Conservation (phyloP, 768 basidiomycete species). For the Trametes coccinea region DNA sequence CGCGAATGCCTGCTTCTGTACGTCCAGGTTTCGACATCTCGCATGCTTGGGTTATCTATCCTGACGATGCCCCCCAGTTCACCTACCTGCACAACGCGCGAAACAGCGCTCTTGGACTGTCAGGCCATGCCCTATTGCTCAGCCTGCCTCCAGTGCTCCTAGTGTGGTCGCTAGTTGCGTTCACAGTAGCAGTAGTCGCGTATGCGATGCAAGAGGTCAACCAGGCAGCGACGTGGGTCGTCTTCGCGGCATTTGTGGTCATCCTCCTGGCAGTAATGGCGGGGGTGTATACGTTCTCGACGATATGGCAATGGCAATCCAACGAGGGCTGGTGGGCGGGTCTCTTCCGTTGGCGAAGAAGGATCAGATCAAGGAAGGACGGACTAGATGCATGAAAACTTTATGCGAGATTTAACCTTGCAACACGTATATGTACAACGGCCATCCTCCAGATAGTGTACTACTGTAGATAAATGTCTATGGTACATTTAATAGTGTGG, state of each 20-base stretch:
- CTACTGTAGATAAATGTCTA: not conserved
- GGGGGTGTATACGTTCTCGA: slow-evolving; percentile 50
- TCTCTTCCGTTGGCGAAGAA: not conserved
- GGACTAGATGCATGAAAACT: not conserved
- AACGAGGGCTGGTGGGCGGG: slow-evolving; percentile 5
- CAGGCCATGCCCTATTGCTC: slow-evolving; percentile 52
- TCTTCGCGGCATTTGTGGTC: slow-evolving; percentile 43
- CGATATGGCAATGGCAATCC: slow-evolving; percentile 46
- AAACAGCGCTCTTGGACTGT: slow-evolving; percentile 44
- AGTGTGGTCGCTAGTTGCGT: slow-evolving; percentile 54
- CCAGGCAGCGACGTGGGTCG: slow-evolving; percentile 40
- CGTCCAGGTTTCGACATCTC: not conserved
- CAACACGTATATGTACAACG: not conserved
- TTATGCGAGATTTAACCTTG: too few species aligned
- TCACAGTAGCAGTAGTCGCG: slow-evolving; percentile 47
- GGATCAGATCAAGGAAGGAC: not conserved
- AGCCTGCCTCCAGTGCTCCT: slow-evolving; percentile 56
- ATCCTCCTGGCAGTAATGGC: slow-evolving; percentile 39
- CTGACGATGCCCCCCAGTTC: slow-evolving; percentile 36
- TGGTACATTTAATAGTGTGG: not conserved
- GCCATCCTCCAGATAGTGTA: not conserved
- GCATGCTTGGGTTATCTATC: not conserved
- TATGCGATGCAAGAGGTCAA: slow-evolving; percentile 41
- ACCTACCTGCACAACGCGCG: slow-evolving; percentile 56
- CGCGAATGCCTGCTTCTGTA: slow-evolving; percentile 42